Evolutionary conservation across 169 alveolate genomes (phyloP).

Genomic region (Eimeria acervulina): DNA sequence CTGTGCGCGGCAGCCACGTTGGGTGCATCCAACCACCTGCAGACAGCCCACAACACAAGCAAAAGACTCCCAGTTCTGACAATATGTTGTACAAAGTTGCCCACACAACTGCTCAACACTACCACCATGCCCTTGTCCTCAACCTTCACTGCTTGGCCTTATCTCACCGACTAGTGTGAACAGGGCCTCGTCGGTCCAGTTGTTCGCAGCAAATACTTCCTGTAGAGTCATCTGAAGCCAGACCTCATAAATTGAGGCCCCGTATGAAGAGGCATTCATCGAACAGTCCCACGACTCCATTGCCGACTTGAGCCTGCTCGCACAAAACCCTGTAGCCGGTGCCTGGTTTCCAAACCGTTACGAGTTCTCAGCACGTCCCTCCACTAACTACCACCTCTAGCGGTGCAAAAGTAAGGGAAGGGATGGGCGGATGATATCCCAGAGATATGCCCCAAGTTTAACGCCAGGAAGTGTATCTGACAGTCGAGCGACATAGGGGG

Average conservation of each 20-base stretch:
- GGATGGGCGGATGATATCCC: background rate
- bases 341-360: background rate
- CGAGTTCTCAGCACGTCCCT: background rate
- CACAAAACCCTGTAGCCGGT: background rate
- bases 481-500: conserved; percentile 58
- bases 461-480: background rate
- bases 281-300: conserved; percentile 73
- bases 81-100: background rate
- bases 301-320: conserved; percentile 49
- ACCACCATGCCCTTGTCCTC: background rate
- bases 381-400: background rate
- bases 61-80: background rate
- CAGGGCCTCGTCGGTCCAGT: conserved; percentile 62
- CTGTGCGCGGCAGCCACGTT: conserved; percentile 78
- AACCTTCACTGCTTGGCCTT: background rate
- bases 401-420: background rate
- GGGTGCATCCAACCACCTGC: conserved; percentile 71
- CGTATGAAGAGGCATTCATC: conserved; percentile 61
- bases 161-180: conserved; percentile 43
- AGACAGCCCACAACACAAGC: background rate
- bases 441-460: background rate
- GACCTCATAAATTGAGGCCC: conserved; percentile 80
- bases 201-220: conserved; percentile 58
- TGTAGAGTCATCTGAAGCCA: conserved; percentile 80
- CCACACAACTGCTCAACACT: background rate